Evolutionary conservation across 768 basidiomycete genomes (phyloP).

Genomic region (Omphalotus guepiniiformis): DNA sequence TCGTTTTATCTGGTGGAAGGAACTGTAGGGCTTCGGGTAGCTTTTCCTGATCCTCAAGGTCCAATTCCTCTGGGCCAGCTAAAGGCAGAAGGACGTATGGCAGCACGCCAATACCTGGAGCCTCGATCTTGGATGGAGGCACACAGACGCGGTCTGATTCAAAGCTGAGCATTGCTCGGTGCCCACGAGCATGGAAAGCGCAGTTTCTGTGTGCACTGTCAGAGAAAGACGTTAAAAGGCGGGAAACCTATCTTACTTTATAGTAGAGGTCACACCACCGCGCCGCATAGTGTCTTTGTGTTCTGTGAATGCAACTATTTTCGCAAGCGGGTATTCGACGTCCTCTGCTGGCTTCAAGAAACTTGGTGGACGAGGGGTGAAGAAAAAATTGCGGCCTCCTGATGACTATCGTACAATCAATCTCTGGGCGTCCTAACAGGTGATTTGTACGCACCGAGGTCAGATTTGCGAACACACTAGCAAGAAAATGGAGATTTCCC

Average conservation of each 20-base stretch:
- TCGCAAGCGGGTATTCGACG: slow-evolving; percentile 78
- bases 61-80: slow-evolving; percentile 93
- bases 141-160: slow-evolving; percentile 55
- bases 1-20: slow-evolving; percentile 75
- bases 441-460: slow-evolving; percentile 56
- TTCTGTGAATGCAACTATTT: slow-evolving; percentile 84
- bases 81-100: slow-evolving; percentile 85
- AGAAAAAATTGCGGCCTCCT: slow-evolving; percentile 73
- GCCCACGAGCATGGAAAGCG: slow-evolving; percentile 62
- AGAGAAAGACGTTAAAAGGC: slow-evolving; percentile 10
- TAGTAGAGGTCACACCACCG: slow-evolving; percentile 79
- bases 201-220: slow-evolving; percentile 58
- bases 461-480: slow-evolving; percentile 92
- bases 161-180: slow-evolving; percentile 65
- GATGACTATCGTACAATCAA: slow-evolving; percentile 48
- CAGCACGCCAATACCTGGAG: slow-evolving; percentile 80
- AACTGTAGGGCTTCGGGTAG: slow-evolving; percentile 84
- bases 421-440: background rate
- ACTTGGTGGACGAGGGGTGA: slow-evolving; percentile 60
- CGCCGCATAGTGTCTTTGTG: slow-evolving; percentile 83
- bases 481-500: slow-evolving; percentile 84
- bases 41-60: slow-evolving; percentile 88
- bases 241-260: slow-evolving; percentile 55
- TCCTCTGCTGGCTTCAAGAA: slow-evolving; percentile 36
- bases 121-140: slow-evolving; percentile 49